Evolutionary conservation across 768 basidiomycete species (phyloP), one percentile per base, ranked within the genome.

Genomic region (Auricularia sp.): DNA sequence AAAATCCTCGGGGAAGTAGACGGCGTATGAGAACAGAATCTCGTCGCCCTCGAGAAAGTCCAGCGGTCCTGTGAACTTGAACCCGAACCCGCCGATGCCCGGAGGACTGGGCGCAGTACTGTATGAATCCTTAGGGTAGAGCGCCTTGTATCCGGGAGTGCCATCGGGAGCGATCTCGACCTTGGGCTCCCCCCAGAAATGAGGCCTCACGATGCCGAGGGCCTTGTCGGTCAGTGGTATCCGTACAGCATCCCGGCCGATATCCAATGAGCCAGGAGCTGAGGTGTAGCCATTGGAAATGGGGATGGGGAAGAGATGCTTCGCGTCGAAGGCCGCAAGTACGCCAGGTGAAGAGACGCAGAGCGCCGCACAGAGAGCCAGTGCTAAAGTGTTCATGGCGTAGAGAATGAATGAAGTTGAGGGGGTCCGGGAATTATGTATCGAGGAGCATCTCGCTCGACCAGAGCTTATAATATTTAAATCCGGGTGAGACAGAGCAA

Each of bases 1-100:
- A 71, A 87, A 89, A 35, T 81, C 87, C 16, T 78, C 71, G 34
- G 80, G 75, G 75, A 90, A 87, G 75, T 76, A 85, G 35, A 87
- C 81, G 0, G 84, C 83, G 75, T 81, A 83, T 3, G 73, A 81
- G 68, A 90, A 82, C 2, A 84, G 84, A 12, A 84, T 82, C 68
- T 89, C 16, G 56, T 59, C 56, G 21, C 16, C 86, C 71, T 6
- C 14, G 29, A 23, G 12, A 14, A 59, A 59, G 56, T 59, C 56
- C 7, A 59, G 16, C 23, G 56, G 56, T 23, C 56, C 56, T 1
- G 81, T 80, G 58, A 87, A 80, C 72, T 90, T 89, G 80, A 90
- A 88, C n/a, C 86, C 87, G 70, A 87, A 75, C 16, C 87, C 87
- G 62, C 86, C 86, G 62, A 74, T 75, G 14, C 80, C 80, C 16